Evolutionary conservation across 1,284 basidiomycete species (phyloP), one percentile per base, ranked within the genome.

Genomic region (Cutaneotrichosporon sp.): DNA sequence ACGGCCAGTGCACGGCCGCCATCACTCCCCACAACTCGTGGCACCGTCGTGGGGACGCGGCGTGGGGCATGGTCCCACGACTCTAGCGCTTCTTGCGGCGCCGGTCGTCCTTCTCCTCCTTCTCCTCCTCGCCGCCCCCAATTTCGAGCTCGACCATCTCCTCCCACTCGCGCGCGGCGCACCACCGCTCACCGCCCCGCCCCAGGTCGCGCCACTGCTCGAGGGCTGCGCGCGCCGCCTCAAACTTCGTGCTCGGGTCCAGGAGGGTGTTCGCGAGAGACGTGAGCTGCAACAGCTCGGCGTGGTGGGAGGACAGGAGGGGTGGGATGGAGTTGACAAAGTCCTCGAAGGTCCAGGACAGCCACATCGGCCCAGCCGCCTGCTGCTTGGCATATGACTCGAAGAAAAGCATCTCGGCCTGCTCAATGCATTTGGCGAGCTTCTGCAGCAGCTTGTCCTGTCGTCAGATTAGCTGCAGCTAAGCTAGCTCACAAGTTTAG

Each of bases 321-420:
- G 73, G 66, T 4, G 70, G 62, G 8, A 79, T 58, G 1, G 71
- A 71, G 64, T 77, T 63, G 54, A 79, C 75, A 55, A 79, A 75
- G 45, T 66, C 61, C 51, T 76, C 72, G 11, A 79, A 54, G 11
- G 77, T 77, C 77, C 77, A 79, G n/a, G 72, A 72, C 0, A 69
- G 57, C 75, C 75, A 79, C 36, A 77, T 55, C 7, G 75, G 74
- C 18, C 74, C 74, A 2, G 73, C 70, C 14, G 33, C 46, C 4
- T 64, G 51, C 54, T 73, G 68, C 14, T 63, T 64, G 22, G 63
- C 59, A 51, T 67, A 73, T 10, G 75, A 75, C 20, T 73, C 75
- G 24, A 79, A 72, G 49, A 72, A 68, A 34, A 77, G 56, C 51
- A 67, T 71, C 36, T 79, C 77, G 8, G 74, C 70, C 59, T 75